phyloP scores from a whole-genome alignment of 225 moss, liverwort and hornwort species.

The Bryum argenteum region DNA sequence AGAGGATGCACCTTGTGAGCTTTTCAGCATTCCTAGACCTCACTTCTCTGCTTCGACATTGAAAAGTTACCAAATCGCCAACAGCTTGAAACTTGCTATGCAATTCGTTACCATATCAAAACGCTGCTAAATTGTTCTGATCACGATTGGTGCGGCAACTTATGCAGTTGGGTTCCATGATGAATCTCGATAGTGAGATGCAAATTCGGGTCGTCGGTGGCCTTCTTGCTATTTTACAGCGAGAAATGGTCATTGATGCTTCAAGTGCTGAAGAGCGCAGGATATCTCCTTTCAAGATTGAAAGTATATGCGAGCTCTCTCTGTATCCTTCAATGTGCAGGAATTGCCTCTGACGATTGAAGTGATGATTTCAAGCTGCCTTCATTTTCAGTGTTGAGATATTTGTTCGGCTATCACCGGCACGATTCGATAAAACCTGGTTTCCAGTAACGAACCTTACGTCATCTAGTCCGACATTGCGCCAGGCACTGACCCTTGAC shows the following conservation, averaged over 20 bases:
- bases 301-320: conserved; percentile 78
- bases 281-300: conserved; percentile 60
- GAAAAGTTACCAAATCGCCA: not conserved
- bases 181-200: conserved; percentile 85
- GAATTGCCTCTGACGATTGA: conserved; percentile 4
- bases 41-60: conserved; percentile 1
- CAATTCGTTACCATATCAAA: not conserved
- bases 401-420: conserved; percentile 3
- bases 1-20: conserved; percentile 82
- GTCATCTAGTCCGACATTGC: conserved; percentile 16
- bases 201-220: conserved; percentile 93
- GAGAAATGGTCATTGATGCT: conserved; percentile 76
- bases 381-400: not conserved
- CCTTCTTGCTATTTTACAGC: conserved; percentile 82
- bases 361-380: not conserved
- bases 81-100: conserved; percentile 2
- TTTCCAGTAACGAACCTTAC: conserved; percentile 8
- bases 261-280: conserved; percentile 45
- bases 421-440: conserved; percentile 11
- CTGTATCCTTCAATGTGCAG: conserved; percentile 65
- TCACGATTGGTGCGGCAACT: conserved; percentile 23
- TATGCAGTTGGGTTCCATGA: conserved; percentile 89
- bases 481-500: conserved; percentile 37
- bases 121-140: conserved; percentile 28
- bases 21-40: conserved; percentile 14